These are phyloP conservation scores for Metschnikowia lunata DNA, from an alignment of 805 yeast genomes.

Conservation along the genomic window DNA sequence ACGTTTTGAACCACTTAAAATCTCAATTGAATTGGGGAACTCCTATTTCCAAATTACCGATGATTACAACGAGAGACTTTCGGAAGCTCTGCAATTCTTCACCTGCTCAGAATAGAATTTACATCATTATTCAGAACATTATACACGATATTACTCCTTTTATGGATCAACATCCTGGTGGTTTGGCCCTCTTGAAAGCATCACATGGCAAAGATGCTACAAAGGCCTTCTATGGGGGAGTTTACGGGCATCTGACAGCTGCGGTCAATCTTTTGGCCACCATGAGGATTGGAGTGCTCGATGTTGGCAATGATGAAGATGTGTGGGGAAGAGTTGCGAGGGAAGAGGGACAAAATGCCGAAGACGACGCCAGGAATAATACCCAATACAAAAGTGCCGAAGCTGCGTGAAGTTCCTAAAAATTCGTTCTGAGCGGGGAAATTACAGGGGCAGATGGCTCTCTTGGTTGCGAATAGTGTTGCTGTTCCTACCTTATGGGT, in stretches of 20 bases:
- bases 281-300: constrained; percentile 85
- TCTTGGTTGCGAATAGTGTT: too few relatives aligned
- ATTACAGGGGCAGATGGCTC: too few relatives aligned
- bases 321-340: constrained; percentile 75
- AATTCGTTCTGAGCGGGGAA: too few relatives aligned
- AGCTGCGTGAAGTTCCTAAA: constrained; percentile 8
- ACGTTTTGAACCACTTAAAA: constrained; percentile 69
- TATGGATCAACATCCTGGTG: constrained; percentile 92
- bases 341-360: constrained; percentile 49
- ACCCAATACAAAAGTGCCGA: constrained; percentile 14
- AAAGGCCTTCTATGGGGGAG: constrained; percentile 92
- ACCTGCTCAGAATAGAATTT: constrained; percentile 45
- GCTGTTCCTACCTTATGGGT: background rate
- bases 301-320: constrained; percentile 76
- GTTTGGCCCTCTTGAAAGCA: constrained; percentile 68
- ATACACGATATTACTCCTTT: constrained; percentile 93
- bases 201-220: constrained; percentile 94
- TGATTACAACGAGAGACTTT: constrained; percentile 47
- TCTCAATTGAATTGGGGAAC: constrained; percentile 89
- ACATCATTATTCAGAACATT: constrained; percentile 83
- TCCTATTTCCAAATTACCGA: constrained; percentile 82
- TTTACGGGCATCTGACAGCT: constrained; percentile 88
- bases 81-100: constrained; percentile 34
- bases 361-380: constrained; percentile 10
- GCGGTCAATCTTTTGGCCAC: constrained; percentile 88